Evolutionary conservation across 106 monocot genomes (phyloP), one percentile per base, ranked within the genome.

Genomic region (Amphibolis antarctica): DNA sequence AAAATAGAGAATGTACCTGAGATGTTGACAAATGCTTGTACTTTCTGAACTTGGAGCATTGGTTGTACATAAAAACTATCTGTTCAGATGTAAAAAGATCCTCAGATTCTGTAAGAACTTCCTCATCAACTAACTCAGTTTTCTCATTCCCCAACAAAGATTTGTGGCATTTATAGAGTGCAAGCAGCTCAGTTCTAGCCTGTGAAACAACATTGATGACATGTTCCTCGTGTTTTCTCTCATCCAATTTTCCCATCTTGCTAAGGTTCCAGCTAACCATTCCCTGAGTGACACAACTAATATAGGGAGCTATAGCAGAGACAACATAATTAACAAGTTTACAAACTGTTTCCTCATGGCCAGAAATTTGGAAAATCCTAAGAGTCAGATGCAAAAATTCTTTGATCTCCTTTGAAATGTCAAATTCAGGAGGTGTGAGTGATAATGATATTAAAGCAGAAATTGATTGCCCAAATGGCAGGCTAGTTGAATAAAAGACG

Each of bases 381-480:
- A 98, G 60, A 44, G 68, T 28, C 53, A 86, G 53, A 26, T 52
- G 70, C 63, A 98, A 46, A 64, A 98, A 87, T 50, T 75, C 72
- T 71, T 74, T 87, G 71, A 98, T 69, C 72, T 82, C 84, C 64
- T 51, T 59, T 46, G 82, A 68, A 22, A 90, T 56, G 58, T 98
- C 80, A 28, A 58, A 42, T 52, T 74, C 72, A 50, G 74, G 69
- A 28, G 75, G 23, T 44, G 71, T 69, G 63, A 79, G 78, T 25
- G 66, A 66, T 20, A 91, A 72, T 21, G 69, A 76, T 53, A 76
- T 70, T 25, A 85, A 68, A 47, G 66, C 78, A 45, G 86, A 75
- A 60, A 87, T 60, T 17, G 82, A 80, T 44, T 84, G 82, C 58
- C 86, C 82, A 62, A 91, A 74, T 55, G 78, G 51, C 11, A 80